These are phyloP conservation scores for Cyclanthera cordifolia DNA, from an alignment of 306 rosid genomes.

Conservation along the genomic window DNA sequence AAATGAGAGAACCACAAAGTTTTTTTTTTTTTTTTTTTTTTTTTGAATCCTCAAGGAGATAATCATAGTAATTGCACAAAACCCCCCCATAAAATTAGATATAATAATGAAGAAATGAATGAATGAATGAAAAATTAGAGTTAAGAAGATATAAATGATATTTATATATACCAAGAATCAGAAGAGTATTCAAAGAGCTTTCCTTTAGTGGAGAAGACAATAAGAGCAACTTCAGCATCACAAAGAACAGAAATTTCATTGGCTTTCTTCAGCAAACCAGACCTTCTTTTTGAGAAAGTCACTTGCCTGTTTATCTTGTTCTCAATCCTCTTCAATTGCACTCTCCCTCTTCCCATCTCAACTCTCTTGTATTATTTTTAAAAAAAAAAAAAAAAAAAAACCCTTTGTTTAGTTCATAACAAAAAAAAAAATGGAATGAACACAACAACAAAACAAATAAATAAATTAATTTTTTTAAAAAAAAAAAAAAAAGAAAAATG, in stretches of 20 bases:
- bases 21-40: neutral
- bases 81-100: neutral
- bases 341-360: conserved; percentile 79
- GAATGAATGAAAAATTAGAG: too few species aligned
- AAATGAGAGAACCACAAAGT: too few species aligned
- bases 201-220: conserved; percentile 79
- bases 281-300: conserved; percentile 75
- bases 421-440: neutral
- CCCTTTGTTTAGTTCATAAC: neutral
- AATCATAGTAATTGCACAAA: neutral
- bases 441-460: too few species aligned
- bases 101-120: too few species aligned
- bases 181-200: conserved; percentile 66
- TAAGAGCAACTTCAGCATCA: conserved; percentile 79
- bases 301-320: conserved; percentile 89
- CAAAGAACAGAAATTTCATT: conserved; percentile 86
- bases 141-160: too few species aligned
- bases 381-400: too few species aligned
- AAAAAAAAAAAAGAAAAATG: too few species aligned
- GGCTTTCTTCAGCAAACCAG: conserved; percentile 81
- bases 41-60: neutral
- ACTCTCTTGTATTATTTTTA: neutral
- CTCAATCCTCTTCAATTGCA: conserved; percentile 83
- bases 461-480: too few species aligned
- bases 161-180: conserved; percentile 42